These are phyloP conservation scores for Chenopodium quinoa DNA, from an alignment of 148 eudicot genomes.

Conservation along the genomic window DNA sequence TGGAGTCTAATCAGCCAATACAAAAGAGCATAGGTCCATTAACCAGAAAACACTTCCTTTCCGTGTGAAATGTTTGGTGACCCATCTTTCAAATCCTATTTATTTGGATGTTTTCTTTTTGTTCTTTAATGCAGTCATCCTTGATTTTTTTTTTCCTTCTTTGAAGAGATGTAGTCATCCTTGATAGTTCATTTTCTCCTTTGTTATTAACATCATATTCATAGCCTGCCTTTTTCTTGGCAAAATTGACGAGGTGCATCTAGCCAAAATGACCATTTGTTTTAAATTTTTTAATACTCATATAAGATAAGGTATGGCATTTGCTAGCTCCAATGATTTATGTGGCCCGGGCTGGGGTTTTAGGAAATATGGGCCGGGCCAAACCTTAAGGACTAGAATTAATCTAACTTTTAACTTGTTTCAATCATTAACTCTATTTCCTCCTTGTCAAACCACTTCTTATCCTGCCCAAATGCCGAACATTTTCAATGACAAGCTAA, in stretches of 20 bases:
- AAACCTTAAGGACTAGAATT: too few relatives aligned
- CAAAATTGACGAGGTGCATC: conserved; percentile 1
- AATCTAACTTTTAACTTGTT: too few relatives aligned
- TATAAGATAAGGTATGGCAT: too few relatives aligned
- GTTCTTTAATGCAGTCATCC: background rate
- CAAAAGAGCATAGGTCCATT: conserved; percentile 5
- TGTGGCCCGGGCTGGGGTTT: too few relatives aligned
- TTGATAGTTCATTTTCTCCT: background rate
- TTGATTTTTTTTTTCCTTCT: background rate
- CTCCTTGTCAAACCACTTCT: too few relatives aligned
- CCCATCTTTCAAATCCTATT: conserved; percentile 2
- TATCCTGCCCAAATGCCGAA: too few relatives aligned
- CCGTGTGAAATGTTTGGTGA: conserved; percentile 14
- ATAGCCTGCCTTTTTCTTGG: background rate
- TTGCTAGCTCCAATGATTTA: too few relatives aligned
- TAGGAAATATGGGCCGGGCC: too few relatives aligned
- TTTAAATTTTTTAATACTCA: background rate
- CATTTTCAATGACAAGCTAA: too few relatives aligned
- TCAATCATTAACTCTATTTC: too few relatives aligned
- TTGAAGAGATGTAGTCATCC: background rate
- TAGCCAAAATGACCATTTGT: conserved; percentile 3
- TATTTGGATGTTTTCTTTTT: conserved; percentile 2
- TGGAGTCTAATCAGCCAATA: background rate
- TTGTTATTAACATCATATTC: background rate
- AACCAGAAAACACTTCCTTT: background rate